Evolutionary conservation across 2,329 filamentous ascomycete species (phyloP), one percentile per base, ranked within the genome.

Genomic region (Lojkania enalia): DNA sequence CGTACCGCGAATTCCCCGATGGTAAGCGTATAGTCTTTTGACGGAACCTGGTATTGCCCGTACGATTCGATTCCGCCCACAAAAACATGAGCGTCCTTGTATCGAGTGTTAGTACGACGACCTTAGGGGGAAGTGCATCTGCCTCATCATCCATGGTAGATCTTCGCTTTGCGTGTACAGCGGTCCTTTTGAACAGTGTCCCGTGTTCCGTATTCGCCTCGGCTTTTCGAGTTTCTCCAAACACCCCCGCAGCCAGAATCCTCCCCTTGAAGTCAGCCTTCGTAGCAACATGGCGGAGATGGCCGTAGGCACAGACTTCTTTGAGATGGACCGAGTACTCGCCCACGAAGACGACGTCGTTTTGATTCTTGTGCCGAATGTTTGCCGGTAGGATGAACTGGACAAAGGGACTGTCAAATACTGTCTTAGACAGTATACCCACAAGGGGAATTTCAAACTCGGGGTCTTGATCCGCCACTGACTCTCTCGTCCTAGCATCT

Each of bases 341-440:
- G 42, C 90, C 88, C 45, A 99, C 79, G 58, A 96, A 90, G 27
- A 91, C 85, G 52, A 96, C 82, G 72, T 97, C 91, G 56, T 94
- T 90, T 48, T 84, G 77, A 32, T 77, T 70, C 39, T 77, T 76
- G 43, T 84, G 84, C 46, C 91, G 81, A 47, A 97, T 75, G 48
- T 85, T 82, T n/a, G 85, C 88, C 11, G 90, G 88, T 12, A 96
- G 74, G 32, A 96, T 86, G 75, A 81, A 87, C 61, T 86, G 85
- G 44, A 86, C 79, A 25, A 87, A 75, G 1, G 91, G 87, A 51
- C 88, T 95, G 41, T 84, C 80, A 39, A 92, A 75, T 20, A 95
- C 67, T 0, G 91, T 96, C 60, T 81, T 84, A 1, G 89, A 89
- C 35, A 97, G 76, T 21, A 97, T 63, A 3, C 90, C 94, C 48